Conservation (phyloP, 2,329 filamentous ascomycete species). For the Aspergillus awamori region DNA sequence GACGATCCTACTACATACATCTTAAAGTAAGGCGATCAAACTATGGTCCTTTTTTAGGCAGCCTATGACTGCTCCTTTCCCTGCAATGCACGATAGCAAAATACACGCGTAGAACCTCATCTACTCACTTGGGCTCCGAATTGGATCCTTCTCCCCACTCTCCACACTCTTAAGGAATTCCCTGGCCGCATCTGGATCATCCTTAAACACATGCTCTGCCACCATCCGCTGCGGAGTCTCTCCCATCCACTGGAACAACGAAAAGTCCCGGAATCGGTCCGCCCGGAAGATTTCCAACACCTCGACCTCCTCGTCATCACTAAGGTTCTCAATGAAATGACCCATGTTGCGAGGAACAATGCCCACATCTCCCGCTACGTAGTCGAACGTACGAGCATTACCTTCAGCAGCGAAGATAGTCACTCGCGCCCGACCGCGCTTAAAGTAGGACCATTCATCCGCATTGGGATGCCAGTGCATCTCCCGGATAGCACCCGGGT, state of each 20-base stretch:
- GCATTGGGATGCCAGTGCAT: slow-evolving; percentile 18
- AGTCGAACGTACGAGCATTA: slow-evolving; percentile 11
- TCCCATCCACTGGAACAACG: slow-evolving; percentile 11
- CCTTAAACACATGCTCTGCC: slow-evolving; percentile 10
- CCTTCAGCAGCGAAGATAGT: slow-evolving; percentile 10
- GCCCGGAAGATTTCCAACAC: slow-evolving; percentile 12
- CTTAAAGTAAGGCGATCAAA: too few species aligned
- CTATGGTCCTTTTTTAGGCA: too few species aligned
- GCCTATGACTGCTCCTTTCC: too few species aligned
- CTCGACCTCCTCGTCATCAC: slow-evolving; percentile 11
- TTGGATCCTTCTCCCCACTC: slow-evolving; percentile 8
- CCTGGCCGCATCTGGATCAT: slow-evolving; percentile 7
- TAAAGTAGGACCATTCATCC: slow-evolving; percentile 16
- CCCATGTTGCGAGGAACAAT: slow-evolving; percentile 13
- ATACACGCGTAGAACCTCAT: not conserved
- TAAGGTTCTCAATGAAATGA: slow-evolving; percentile 12
- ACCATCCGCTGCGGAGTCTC: slow-evolving; percentile 12
- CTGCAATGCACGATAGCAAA: not conserved
- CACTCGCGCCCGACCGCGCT: slow-evolving; percentile 9
- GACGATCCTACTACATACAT: too few species aligned
- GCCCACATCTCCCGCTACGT: slow-evolving; percentile 10
- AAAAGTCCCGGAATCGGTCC: slow-evolving; percentile 11
- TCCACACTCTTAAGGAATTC: slow-evolving; percentile 7
- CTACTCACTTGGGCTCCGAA: not conserved
- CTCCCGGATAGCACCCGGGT: slow-evolving; percentile 8